Base-by-base conservation (phyloP, 495 filamentous ascomycete genomes). In the Podospora anserina region DNA sequence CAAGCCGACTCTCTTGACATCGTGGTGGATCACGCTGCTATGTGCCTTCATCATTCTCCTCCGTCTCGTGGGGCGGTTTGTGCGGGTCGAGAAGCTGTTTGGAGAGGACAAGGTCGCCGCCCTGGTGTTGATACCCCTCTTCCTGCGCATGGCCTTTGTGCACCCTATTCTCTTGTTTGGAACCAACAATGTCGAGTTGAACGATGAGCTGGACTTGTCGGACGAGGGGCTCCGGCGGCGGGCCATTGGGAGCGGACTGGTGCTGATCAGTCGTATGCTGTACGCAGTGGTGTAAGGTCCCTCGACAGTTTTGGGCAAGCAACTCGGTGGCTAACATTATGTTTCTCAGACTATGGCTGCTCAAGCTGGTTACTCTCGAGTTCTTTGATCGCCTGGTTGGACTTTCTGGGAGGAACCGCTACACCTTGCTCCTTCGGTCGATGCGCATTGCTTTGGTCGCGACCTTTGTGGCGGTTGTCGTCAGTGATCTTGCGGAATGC, bases 11-110 rank as follows among this genome's bases (percentile, higher is more conserved):
- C 82, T 99, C 44, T 83, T 97, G 61, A 91, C 93, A 68, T 93
- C 90, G 69, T 97, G 93, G 91, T 97, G 95, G 95, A 91, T 92
- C 66, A 94, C 93, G 1, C 78, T 81, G 1, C 92, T 96, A 72
- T 91, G 92, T 30, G 79, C 92, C 62, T 81, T 85, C 56, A 90
- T 97, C 69, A 97, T 99, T 68, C 64, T 92, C 11, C 82, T 92
- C 13, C 88, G 95, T 0, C 77, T 97, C 13, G 79, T 77, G 61
- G 93, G 95, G 18, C 89, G 95, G 34, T 94, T 91, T 74, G 80
- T 93, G 1, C 85, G 95, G 28, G 91, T 90, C 39, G 89, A 96
- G 76, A 86, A 83, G 67, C 84, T 97, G 32, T 97, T 97, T 65
- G 75, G 80, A 28, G 95, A 97, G 74, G 95, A 99, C 77, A 93